Base-by-base conservation (phyloP, 345 rosid genomes). In the Ceriops tagal region DNA sequence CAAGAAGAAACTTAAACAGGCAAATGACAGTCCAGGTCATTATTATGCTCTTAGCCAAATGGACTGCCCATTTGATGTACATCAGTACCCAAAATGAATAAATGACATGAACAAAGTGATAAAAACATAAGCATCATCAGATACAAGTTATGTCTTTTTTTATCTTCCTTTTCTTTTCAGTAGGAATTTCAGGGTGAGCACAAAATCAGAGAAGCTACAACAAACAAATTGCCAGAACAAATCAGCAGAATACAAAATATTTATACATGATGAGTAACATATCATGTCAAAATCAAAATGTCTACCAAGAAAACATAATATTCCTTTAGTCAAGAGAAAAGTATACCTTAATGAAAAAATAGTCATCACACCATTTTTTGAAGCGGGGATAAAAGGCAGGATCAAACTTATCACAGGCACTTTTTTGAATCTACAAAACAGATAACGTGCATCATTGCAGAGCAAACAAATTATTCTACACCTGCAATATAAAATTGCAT, bases 281-380 rank as follows among this genome's bases (percentile, higher is more conserved):
- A 13, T n/a, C 27, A 37, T 5, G 18, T 9, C 9, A 51, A 13
- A 27, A 49, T 21, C 0, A 61, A 76, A 69, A 59, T 5, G 37
- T 59, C 53, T n/a, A 53, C 53, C 21, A 58, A 55, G 34, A 52
- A 56, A 22, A 56, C 59, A 24, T 8, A 21, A n/a, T 21, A 8
- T 21, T 21, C 1, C 20, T 21, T 22, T 24, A 56, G 16, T 1
- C 18, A 56, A 10, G 15, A 9, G 49, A 10, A 10, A 56, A 34
- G 37, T 61, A 60, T 73, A 95, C 97, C 96, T 87, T 88, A 62
- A 95, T 88, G 75, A 83, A 95, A 70, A 95, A 95, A 76, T 92
- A 92, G 78, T 95, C 96, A 75, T 90, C 99, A 37, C 99, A 95
- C 96, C 97, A 95, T 78, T 95, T 89, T 80, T 95, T 92, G 84